Evolutionary conservation across 2,329 filamentous ascomycete species (phyloP).

Genomic region (Scedosporium dehoogii): DNA sequence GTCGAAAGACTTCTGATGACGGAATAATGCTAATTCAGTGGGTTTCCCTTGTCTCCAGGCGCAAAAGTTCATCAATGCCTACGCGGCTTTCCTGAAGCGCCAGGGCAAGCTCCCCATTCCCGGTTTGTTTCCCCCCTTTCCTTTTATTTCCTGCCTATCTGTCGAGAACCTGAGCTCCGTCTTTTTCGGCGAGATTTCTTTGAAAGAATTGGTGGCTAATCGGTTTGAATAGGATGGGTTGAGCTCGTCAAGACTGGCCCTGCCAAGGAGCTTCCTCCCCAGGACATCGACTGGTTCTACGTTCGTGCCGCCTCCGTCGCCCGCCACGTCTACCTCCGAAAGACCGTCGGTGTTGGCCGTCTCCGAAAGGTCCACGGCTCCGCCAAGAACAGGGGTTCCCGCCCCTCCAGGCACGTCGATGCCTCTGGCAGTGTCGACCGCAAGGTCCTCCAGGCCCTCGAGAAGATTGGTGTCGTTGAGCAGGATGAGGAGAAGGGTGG

Average conservation of each 20-base stretch:
- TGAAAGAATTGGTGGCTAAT: not conserved
- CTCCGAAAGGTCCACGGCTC: slow-evolving; percentile 93
- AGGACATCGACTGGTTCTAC: slow-evolving; percentile 97
- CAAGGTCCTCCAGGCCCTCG: slow-evolving; percentile 92
- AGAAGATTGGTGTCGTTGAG: slow-evolving; percentile 99
- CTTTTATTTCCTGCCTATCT: not conserved
- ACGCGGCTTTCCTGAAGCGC: slow-evolving; percentile 84
- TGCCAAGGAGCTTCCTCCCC: slow-evolving; percentile 94
- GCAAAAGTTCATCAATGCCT: slow-evolving; percentile 82
- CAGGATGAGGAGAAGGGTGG: slow-evolving; percentile 97
- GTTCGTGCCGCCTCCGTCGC: slow-evolving; percentile 87
- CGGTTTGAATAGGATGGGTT: slow-evolving; percentile 68
- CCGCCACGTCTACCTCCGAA: slow-evolving; percentile 98
- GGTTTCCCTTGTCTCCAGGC: slow-evolving; percentile 46
- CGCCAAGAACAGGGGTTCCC: slow-evolving; percentile 92
- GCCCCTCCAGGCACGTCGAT: slow-evolving; percentile 90
- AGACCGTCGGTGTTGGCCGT: slow-evolving; percentile 97
- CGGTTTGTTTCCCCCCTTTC: slow-evolving; percentile 44
- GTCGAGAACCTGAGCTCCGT: slow-evolving; percentile 6
- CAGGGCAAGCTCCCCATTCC: slow-evolving; percentile 88
- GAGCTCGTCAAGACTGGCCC: slow-evolving; percentile 98
- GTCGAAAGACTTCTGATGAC: slow-evolving; percentile 65
- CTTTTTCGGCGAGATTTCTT: too few relatives aligned
- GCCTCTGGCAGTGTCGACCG: slow-evolving; percentile 93
- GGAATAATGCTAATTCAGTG: slow-evolving; percentile 57